Base-by-base conservation (phyloP, 768 basidiomycete genomes). In the Rhizopogon roseolus region DNA sequence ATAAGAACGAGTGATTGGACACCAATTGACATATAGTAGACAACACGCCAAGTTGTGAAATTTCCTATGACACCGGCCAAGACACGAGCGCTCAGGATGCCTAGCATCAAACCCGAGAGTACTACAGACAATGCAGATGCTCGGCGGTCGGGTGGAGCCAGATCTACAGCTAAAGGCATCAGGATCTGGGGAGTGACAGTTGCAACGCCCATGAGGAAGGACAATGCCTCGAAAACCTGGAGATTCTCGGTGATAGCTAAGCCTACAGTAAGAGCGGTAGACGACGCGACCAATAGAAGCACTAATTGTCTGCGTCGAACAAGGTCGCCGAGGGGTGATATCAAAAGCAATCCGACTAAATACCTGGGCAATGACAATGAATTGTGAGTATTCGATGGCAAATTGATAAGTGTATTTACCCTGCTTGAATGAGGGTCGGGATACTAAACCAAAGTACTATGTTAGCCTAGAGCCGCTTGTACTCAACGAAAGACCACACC, bases 241-340 rank as follows among this genome's bases (percentile, higher is more conserved):
- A 90, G 72, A 48, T 69, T 79, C 2, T 67, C 69, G 0, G 89
- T 88, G 11, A 90, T 57, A 0, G 87, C 79, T 1, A 93, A 75
- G 0, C 86, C 91, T 48, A 94, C 82, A 0, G 87, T 82, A 4
- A 96, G 72, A 4, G 76, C 61, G 0, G 79, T 77, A 0, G 85
- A 81, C 19, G 79, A 44, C 1, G 78, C 59, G 38, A 86, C 71
- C 17, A 91, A 68, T 10, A 75, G 54, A 19, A 95, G 73, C 29
- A 88, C 76, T 0, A 96, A 74, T 41, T 82, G 85, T 11, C 93
- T 76, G 36, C 92, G 74, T 17, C 87, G 85, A 28, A 92, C 78
- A 19, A 94, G 78, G 65, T 96, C 93, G 7, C 93, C 93, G 0
- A 92, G 73, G 1, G 93, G 93, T 0, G 88, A 81, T 51, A 95